Conservation (phyloP, 495 filamentous ascomycete genomes). For the Glutinoglossum americanum region DNA sequence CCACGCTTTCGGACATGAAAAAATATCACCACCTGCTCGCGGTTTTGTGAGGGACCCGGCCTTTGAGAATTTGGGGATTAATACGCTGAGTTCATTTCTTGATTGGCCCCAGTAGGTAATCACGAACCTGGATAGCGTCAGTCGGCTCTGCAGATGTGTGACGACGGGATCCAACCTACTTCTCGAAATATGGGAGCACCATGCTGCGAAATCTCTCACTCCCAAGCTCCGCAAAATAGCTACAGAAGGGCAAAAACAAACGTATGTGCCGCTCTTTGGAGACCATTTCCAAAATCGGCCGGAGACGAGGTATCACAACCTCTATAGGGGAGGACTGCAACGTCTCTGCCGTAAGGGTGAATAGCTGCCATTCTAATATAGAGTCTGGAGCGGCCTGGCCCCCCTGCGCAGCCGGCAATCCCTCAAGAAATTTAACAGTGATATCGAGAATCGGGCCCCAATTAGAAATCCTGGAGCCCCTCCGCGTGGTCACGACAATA, state of each 20-base stretch:
- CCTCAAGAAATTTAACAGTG: slow-evolving; percentile 28
- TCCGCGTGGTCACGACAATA: slow-evolving; percentile 46
- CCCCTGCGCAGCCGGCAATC: slow-evolving; percentile 17
- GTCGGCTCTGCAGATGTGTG: slow-evolving; percentile 2
- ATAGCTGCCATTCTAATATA: slow-evolving; percentile 31
- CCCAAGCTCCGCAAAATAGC: slow-evolving; percentile 50
- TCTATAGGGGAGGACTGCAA: slow-evolving; percentile 65
- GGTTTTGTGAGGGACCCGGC: slow-evolving; percentile 17
- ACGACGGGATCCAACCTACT: slow-evolving; percentile 19
- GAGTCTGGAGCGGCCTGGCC: slow-evolving; percentile 12
- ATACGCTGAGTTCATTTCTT: slow-evolving; percentile 43
- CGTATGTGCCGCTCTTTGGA: slow-evolving; percentile 35
- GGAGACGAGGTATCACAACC: slow-evolving; percentile 44
- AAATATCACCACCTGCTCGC: slow-evolving; percentile 28
- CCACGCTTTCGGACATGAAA: slow-evolving; percentile 42
- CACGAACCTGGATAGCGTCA: slow-evolving; percentile 32
- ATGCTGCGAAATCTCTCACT: slow-evolving; percentile 55
- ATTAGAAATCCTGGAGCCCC: slow-evolving; percentile 46
- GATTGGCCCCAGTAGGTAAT: slow-evolving; percentile 46
- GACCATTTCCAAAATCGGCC: slow-evolving; percentile 37
- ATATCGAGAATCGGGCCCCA: slow-evolving; percentile 46
- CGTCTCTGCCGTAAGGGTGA: slow-evolving; percentile 40
- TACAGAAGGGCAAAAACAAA: slow-evolving; percentile 68
- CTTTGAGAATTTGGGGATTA: slow-evolving; percentile 45
- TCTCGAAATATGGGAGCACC: slow-evolving; percentile 61